A percentile compares a stretch with the other conserved stretches of the same genome.
Evolutionary conservation across 2,329 filamentous ascomycete genomes (phyloP).

Genomic region (Podosphaera aphanis): DNA sequence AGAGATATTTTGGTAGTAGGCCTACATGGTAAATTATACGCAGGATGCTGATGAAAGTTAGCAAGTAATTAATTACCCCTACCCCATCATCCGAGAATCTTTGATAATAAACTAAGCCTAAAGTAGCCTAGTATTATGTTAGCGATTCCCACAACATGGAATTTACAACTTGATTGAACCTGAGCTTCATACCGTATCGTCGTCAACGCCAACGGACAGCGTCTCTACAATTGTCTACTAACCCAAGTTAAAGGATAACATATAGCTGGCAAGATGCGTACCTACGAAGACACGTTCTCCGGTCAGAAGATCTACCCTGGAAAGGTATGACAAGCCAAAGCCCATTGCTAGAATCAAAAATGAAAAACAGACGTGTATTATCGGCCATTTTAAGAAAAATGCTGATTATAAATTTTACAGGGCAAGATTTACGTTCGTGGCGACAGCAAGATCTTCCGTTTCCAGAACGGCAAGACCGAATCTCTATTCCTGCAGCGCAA

Average conservation of each 20-base stretch:
- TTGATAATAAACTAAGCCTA: not conserved
- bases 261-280: constrained; percentile 16
- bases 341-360: not conserved
- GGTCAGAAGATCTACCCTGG: constrained; percentile 60
- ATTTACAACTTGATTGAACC: not conserved
- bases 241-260: constrained; percentile 10
- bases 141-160: not conserved
- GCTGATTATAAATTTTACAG: constrained; percentile 25
- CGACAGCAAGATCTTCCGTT: constrained; percentile 99
- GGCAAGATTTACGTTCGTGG: constrained; percentile 99
- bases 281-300: constrained; percentile 56
- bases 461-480: constrained; percentile 99
- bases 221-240: constrained; percentile 10
- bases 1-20: no score
- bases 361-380: no score
- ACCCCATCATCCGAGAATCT: not conserved
- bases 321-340: constrained; percentile 34
- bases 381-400: not conserved
- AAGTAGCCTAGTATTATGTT: not conserved
- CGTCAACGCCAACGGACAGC: not conserved
- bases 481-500: constrained; percentile 99
- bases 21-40: no score
- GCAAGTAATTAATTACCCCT: no score
- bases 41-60: no score
- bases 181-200: not conserved